Base-by-base conservation (phyloP, 345 rosid species). In the Hibiscus tridactylites region DNA sequence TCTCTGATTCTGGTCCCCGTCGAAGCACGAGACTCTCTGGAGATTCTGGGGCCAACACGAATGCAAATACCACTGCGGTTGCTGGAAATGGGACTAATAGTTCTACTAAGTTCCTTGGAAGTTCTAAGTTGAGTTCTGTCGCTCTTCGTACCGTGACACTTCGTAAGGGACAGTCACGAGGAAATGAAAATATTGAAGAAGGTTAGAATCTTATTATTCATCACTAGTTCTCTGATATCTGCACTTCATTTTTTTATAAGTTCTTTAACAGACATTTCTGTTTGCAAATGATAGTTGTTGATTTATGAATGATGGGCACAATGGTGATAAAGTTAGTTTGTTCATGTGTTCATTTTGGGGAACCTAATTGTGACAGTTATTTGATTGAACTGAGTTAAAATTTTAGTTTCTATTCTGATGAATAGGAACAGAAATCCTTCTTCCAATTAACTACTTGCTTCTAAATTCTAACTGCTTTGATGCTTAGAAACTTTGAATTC, bases 1-100 rank as follows among this genome's bases (percentile, higher is more conserved):
- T 95, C 82, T 84, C 97, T 74, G 99, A 95, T 87, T 91, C 97
- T 82, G 94, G 92, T 75, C 91, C 97, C 56, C 87, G 97, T 58
- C 80, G 97, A 79, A 88, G 92, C 82, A 84, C 90, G 19, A 89
- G 97, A 76, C 92, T 92, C 58, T 85, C 92, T 78, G 87, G 82
- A 52, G 98, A 92, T 80, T 77, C 87, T 75, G 90, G 86, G 60
- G 81, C 80, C 52, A 84, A 83, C 79, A 74, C 83, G 57, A 89
- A 85, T 73, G 33, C 86, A 58, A 84, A 78, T 81, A 78, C 77
- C 72, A 75, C 87, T 17, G 42, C 85, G 52, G 79, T 77, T 59
- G 82, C 88, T 61, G 98, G 90, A 78, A 90, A 89, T 85, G 96
- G 93, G 76, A 82, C 77, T 73, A 83, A 68, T 76, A 88, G 79